Conservation (phyloP, 1,139 yeast genomes). For the Meyerozyma sp. region DNA sequence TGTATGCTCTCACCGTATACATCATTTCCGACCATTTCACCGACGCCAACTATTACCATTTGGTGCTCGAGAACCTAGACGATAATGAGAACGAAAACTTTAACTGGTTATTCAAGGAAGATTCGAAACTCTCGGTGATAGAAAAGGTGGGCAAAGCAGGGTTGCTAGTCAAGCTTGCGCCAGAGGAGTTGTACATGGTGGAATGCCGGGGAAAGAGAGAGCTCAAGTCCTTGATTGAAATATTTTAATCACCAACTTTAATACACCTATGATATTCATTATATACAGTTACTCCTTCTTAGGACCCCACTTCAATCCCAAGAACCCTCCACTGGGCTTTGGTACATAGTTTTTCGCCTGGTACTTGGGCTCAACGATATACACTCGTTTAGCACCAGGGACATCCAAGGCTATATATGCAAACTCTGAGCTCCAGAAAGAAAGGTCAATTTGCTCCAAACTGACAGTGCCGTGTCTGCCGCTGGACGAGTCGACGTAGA, state of each 20-base stretch:
- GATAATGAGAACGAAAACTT: conserved; percentile 11
- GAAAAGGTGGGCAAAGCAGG: conserved; percentile 45
- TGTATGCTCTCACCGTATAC: conserved; percentile 30
- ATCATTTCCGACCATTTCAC: conserved; percentile 23
- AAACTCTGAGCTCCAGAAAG: conserved; percentile 66
- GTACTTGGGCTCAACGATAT: conserved; percentile 62
- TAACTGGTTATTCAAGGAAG: conserved; percentile 34
- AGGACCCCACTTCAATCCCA: conserved; percentile 86
- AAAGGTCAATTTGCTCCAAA: conserved; percentile 69
- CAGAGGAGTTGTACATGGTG: conserved; percentile 34
- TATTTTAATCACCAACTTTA: conserved; percentile 14
- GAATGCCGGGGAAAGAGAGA: conserved; percentile 45
- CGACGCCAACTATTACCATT: conserved; percentile 24
- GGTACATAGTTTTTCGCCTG: conserved; percentile 34
- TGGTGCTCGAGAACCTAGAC: conserved; percentile 19
- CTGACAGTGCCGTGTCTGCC: conserved; percentile 61
- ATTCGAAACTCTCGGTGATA: conserved; percentile 23
- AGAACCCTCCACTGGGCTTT: conserved; percentile 47
- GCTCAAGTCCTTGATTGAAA: conserved; percentile 28
- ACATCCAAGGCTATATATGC: conserved; percentile 73
- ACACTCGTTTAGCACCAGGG: conserved; percentile 63
- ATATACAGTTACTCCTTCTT: conserved; percentile 37
- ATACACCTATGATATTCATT: not conserved
- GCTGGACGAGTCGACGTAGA: conserved; percentile 67
- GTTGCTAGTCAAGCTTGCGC: conserved; percentile 29